These are phyloP conservation scores for Eutrema salsugineum DNA, from an alignment of 441 rosid genomes.

Conservation along the genomic window DNA sequence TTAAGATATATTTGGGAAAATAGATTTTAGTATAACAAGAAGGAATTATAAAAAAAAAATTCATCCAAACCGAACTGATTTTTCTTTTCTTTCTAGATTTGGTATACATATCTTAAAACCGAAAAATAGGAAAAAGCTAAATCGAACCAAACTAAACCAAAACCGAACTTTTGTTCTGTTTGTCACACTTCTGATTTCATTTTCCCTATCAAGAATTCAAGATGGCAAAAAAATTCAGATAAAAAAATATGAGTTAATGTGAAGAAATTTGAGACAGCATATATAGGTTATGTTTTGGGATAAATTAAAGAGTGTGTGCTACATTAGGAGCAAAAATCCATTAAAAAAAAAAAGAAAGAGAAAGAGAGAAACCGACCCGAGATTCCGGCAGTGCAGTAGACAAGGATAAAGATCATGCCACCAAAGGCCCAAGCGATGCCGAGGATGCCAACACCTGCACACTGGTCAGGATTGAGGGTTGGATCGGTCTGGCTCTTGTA, in stretches of 20 bases:
- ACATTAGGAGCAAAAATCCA: neutral
- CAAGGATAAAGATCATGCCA: constrained; percentile 92
- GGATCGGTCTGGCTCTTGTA: constrained; percentile 57
- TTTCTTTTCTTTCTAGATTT: neutral
- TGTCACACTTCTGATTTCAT: neutral
- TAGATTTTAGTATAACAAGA: neutral
- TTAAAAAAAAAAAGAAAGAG: neutral
- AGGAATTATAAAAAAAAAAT: no score
- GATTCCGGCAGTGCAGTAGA: constrained; percentile 96
- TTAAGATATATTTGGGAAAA: neutral
- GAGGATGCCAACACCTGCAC: constrained; percentile 79
- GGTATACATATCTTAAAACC: neutral
- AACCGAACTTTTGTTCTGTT: neutral
- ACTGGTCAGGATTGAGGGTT: constrained; percentile 34
- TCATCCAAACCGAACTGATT: no score
- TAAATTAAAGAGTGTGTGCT: neutral
- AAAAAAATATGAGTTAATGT: neutral
- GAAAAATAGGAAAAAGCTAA: neutral
- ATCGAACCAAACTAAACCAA: neutral
- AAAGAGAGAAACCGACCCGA: constrained; percentile 45
- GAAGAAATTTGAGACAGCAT: neutral
- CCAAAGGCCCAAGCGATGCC: constrained; percentile 97
- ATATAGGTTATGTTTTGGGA: neutral
- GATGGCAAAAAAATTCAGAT: neutral
- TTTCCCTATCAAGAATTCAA: neutral